Percentiles rank a stretch among this genome's conserved stretches.
These are phyloP conservation scores for Venturia pyrina DNA, from an alignment of 2,329 filamentous ascomycete genomes.

Conservation along the genomic window DNA sequence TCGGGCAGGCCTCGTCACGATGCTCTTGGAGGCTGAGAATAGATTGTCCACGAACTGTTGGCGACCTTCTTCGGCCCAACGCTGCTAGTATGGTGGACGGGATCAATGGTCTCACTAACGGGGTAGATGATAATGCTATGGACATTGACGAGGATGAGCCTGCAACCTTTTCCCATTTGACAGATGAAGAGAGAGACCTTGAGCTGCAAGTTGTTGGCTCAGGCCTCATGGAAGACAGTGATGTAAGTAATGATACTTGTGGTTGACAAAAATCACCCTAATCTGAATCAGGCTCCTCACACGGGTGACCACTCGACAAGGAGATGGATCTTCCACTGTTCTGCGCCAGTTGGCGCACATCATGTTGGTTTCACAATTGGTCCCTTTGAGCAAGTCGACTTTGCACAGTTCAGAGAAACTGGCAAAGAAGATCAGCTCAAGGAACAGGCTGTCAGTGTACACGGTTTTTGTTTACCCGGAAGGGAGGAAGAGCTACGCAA, in stretches of 20 bases:
- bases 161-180: not conserved
- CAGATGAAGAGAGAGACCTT: slow-evolving; percentile 68
- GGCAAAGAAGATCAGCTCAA: slow-evolving; percentile 88
- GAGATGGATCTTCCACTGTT: slow-evolving; percentile 79
- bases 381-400: slow-evolving; percentile 86
- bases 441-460: slow-evolving; percentile 75
- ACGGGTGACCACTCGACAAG: slow-evolving; percentile 45
- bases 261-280: slow-evolving; percentile 40
- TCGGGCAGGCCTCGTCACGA: slow-evolving; percentile 73
- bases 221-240: slow-evolving; percentile 69
- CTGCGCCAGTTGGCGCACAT: slow-evolving; percentile 66
- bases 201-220: slow-evolving; percentile 90
- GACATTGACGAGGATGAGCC: slow-evolving; percentile 1
- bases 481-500: slow-evolving; percentile 74
- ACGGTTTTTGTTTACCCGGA: slow-evolving; percentile 83
- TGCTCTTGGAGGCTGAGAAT: slow-evolving; percentile 85
- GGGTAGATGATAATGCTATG: slow-evolving; percentile 28
- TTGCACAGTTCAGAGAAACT: slow-evolving; percentile 79
- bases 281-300: not conserved
- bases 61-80: slow-evolving; percentile 46
- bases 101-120: slow-evolving; percentile 16
- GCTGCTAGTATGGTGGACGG: not conserved
- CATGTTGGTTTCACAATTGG: slow-evolving; percentile 92
- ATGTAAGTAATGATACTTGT: slow-evolving; percentile 41
- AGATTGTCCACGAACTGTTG: slow-evolving; percentile 74